Percentiles rank a stretch among this genome's conserved stretches.
Evolutionary conservation across 257 asterid genomes (phyloP).

Genomic region (Fraxinus quadrangulata): DNA sequence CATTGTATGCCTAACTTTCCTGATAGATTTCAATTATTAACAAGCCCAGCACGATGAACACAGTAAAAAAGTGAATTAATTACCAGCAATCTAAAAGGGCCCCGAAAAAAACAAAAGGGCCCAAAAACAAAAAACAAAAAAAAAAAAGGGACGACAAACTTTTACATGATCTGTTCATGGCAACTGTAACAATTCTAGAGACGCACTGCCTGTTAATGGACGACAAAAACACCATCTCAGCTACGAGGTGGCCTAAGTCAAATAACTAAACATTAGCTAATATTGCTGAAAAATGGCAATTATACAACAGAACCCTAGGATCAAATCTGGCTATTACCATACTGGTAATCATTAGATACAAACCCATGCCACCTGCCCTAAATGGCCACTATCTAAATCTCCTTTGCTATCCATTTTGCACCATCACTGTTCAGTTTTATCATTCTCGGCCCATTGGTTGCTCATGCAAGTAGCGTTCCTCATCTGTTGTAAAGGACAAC

Average conservation of each 20-base stretch:
- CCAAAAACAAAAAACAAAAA: too few relatives aligned
- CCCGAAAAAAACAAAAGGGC: neutral
- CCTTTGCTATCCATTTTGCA: conserved; percentile 20
- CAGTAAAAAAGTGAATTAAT: neutral
- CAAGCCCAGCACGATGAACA: neutral
- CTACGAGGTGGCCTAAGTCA: neutral
- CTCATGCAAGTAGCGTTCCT: conserved; percentile 60
- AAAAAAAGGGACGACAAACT: neutral
- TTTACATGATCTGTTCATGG: neutral
- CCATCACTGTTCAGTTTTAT: conserved; percentile 20
- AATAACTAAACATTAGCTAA: neutral
- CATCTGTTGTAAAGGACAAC: conserved; percentile 44
- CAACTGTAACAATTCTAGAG: conserved; percentile 6
- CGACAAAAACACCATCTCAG: neutral
- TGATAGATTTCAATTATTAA: neutral
- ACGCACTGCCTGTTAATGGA: neutral
- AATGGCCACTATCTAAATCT: conserved; percentile 23
- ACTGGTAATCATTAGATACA: conserved; percentile 29
- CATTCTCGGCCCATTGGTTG: conserved; percentile 65
- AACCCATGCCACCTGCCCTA: conserved; percentile 33
- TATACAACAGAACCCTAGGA: conserved; percentile 30
- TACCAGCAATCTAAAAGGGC: neutral
- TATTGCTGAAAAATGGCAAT: conserved; percentile 29
- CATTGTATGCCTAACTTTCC: too few relatives aligned
- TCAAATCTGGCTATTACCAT: conserved; percentile 32